Evolutionary conservation across 1,284 basidiomycete species (phyloP), one percentile per base, ranked within the genome.

Genomic region (Leccinum pachyderme): DNA sequence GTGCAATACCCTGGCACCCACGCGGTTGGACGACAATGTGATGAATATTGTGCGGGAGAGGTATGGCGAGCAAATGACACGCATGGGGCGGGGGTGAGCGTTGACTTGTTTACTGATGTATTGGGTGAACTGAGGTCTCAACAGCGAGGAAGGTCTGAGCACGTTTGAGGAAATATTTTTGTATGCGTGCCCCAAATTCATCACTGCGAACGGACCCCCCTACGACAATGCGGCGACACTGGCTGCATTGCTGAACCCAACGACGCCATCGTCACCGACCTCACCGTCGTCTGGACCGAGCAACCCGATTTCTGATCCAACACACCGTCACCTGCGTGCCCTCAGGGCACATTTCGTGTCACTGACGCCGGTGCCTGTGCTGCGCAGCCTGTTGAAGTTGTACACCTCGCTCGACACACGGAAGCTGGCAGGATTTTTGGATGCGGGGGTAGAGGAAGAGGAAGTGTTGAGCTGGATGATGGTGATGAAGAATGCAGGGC

Each of bases 381-480:
- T 98, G 27, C 83, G 94, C 51, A 93, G 91, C 70, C 89, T 98
- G 82, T 76, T 99, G 64, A 96, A 97, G 72, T 78, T 99, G 61
- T 99, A 98, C 78, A 95, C 95, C 3, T 93, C 89, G 44, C 83
- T 99, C 48, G 95, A 94, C 58, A 89, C 95, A 7, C 84, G 84
- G 68, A 98, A 98, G 76, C 82, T 99, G 32, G 90, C 96, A 2
- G 86, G 86, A 59, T 96, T 98, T 81, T 77, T 97, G 49, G 89
- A 89, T 60, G 82, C 85, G 13, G 70, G 67, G 0, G 66, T 70
- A 24, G 91, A 93, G 63, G 95, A 98, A 75, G 95, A 98, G 70
- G 91, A 94, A 70, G 87, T 98, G 63, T 81, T 98, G 53, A 91
- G 96, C 76, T 92, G 95, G 81, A 84, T 98, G 81, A 98, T 98